Percentiles rank a stretch among this genome's conserved stretches.
Evolutionary conservation across 495 filamentous ascomycete genomes (phyloP).

Genomic region (Poronia punctata): DNA sequence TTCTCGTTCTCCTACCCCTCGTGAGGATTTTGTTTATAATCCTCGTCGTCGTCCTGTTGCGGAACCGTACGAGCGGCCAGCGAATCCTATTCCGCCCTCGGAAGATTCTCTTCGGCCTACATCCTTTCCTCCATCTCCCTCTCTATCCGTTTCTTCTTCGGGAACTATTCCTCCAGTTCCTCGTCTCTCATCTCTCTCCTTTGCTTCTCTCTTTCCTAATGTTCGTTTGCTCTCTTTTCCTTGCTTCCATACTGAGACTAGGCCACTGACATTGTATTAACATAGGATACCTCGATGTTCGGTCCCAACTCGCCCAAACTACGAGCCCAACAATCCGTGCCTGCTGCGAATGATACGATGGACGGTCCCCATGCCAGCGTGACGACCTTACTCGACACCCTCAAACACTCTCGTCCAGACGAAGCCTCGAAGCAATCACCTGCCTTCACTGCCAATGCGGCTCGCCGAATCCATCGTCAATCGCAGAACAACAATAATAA

Average conservation of each 20-base stretch:
- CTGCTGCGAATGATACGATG: constrained; percentile 10
- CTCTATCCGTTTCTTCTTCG: not conserved
- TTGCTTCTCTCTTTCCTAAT: constrained; percentile 6
- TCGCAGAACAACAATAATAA: not conserved
- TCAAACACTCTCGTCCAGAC: constrained; percentile 20
- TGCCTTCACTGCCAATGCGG: constrained; percentile 12
- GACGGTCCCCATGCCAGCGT: constrained; percentile 18
- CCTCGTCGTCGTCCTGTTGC: too few relatives aligned
- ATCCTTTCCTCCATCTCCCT: not conserved
- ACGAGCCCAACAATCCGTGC: constrained; percentile 10
- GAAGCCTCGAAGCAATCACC: constrained; percentile 9
- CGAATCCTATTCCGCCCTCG: too few relatives aligned
- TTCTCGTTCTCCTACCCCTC: too few relatives aligned
- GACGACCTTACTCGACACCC: constrained; percentile 22
- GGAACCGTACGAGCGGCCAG: too few relatives aligned
- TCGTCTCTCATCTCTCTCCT: constrained; percentile 14
- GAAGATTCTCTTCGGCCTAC: not conserved
- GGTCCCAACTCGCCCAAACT: constrained; percentile 12
- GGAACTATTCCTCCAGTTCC: not conserved
- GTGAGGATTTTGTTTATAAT: too few relatives aligned
- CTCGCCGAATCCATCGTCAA: constrained; percentile 12
- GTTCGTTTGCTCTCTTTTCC: constrained; percentile 7
- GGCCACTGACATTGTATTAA: not conserved
- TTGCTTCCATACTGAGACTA: not conserved
- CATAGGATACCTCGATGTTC: constrained; percentile 7